A percentile compares a stretch with the other conserved stretches of the same genome.
These are phyloP conservation scores for Didymella pomorum DNA, from an alignment of 2,329 filamentous ascomycete genomes.

Conservation along the genomic window DNA sequence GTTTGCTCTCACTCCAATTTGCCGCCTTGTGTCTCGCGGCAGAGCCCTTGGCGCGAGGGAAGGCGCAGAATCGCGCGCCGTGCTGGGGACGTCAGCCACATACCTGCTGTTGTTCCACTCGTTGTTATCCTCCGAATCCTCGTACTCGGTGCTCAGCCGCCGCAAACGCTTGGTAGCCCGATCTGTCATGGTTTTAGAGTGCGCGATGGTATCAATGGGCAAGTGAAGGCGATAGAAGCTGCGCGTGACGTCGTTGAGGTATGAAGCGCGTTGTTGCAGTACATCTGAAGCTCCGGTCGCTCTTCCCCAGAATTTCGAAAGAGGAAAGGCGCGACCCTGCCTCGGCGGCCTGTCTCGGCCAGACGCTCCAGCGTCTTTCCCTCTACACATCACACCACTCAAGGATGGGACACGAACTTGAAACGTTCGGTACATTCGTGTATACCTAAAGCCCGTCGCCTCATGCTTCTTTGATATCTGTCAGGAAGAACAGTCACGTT, in stretches of 20 bases:
- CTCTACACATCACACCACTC: background rate
- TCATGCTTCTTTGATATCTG: background rate
- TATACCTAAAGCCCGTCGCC: background rate
- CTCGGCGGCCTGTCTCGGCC: conserved; percentile 7
- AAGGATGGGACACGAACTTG: too few relatives aligned
- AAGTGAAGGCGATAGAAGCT: background rate
- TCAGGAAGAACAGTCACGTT: too few relatives aligned
- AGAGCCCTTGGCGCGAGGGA: conserved; percentile 33
- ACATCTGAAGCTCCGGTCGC: conserved; percentile 10
- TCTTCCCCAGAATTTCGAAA: conserved; percentile 18
- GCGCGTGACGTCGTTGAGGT: conserved; percentile 7
- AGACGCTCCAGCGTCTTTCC: background rate
- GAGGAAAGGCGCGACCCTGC: conserved; percentile 20
- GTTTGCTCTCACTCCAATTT: conserved; percentile 16
- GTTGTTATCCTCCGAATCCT: conserved; percentile 40
- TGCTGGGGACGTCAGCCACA: conserved; percentile 40
- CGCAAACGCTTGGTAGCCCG: conserved; percentile 51
- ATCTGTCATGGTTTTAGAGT: conserved; percentile 36
- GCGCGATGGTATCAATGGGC: background rate
- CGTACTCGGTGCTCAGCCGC: conserved; percentile 52
- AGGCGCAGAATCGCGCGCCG: conserved; percentile 23
- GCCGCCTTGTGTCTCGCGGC: conserved; percentile 28
- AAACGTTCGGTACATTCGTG: background rate
- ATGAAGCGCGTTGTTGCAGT: conserved; percentile 13
- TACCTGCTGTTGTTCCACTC: conserved; percentile 41